Conservation (phyloP, 2,329 filamentous ascomycete species). For the Clathrospora elynae region DNA sequence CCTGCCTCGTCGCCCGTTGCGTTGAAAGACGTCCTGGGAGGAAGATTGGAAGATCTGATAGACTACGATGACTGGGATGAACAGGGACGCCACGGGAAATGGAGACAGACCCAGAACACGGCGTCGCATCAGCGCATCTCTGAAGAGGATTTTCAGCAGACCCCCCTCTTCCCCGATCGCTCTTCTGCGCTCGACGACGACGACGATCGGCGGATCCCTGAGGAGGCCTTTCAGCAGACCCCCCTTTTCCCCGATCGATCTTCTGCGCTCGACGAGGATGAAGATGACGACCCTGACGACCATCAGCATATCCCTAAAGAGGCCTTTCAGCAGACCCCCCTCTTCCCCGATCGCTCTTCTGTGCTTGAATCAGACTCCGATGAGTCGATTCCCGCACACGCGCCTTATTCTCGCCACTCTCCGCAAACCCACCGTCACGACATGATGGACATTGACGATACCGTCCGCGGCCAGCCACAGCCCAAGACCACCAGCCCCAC, state of each 20-base stretch:
- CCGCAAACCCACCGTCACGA: background rate
- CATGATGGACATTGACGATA: slow-evolving; percentile 1
- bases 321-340: background rate
- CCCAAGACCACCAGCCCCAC: background rate
- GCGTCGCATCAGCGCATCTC: no score
- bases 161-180: background rate
- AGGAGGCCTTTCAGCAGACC: slow-evolving; percentile 1
- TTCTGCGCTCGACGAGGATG: slow-evolving; percentile 1
- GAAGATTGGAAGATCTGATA: slow-evolving; percentile 13
- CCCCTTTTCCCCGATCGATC: slow-evolving; percentile 3
- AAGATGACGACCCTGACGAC: no score
- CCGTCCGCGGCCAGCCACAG: background rate
- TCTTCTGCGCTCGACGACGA: background rate
- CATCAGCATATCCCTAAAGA: no score
- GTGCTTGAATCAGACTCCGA: slow-evolving; percentile 1
- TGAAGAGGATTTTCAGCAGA: slow-evolving; percentile 11
- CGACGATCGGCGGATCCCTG: background rate
- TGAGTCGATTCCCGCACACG: slow-evolving; percentile 8
- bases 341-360: background rate
- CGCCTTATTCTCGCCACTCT: slow-evolving; percentile 1
- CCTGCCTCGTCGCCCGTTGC: slow-evolving; percentile 19
- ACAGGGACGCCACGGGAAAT: background rate
- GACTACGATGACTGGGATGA: slow-evolving; percentile 4
- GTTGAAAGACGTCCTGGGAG: slow-evolving; percentile 1
- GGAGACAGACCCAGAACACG: no score